Evolutionary conservation across 805 yeast species (phyloP).

Genomic region (Scheffersomyces coipomensis): DNA sequence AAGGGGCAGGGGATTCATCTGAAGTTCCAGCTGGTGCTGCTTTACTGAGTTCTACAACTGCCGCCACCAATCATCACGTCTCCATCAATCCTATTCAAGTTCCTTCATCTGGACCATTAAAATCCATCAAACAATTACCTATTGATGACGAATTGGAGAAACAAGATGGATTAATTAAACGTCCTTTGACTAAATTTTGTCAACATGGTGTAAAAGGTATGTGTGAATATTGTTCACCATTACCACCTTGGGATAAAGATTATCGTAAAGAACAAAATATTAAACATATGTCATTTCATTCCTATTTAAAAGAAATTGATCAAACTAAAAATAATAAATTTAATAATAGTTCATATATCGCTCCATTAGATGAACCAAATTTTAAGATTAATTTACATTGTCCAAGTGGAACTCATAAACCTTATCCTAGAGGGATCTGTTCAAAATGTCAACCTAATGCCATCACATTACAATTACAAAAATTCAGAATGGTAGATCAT

Average conservation of each 20-base stretch:
- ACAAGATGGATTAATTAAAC: constrained; percentile 68
- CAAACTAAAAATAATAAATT: constrained; percentile 62
- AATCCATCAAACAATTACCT: constrained; percentile 48
- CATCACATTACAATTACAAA: constrained; percentile 85
- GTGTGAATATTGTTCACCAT: constrained; percentile 96
- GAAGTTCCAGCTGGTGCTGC: background rate
- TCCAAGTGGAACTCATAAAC: constrained; percentile 70
- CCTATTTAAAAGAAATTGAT: constrained; percentile 72
- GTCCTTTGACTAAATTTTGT: constrained; percentile 65
- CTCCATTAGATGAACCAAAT: constrained; percentile 74
- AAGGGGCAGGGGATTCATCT: background rate
- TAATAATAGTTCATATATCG: constrained; percentile 60
- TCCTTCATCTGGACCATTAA: constrained; percentile 7
- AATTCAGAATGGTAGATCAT: constrained; percentile 95
- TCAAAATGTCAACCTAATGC: constrained; percentile 97
- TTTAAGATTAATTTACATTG: constrained; percentile 67
- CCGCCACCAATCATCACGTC: background rate
- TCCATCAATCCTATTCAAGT: background rate
- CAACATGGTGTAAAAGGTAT: constrained; percentile 90
- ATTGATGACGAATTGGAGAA: constrained; percentile 68
- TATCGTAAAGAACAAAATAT: constrained; percentile 74
- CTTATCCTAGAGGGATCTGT: constrained; percentile 95
- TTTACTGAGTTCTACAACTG: background rate
- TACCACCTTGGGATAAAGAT: constrained; percentile 89
- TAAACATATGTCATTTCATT: constrained; percentile 86